These are phyloP conservation scores for Fraxinus dipetala DNA, from an alignment of 305 asterid genomes.

Conservation along the genomic window DNA sequence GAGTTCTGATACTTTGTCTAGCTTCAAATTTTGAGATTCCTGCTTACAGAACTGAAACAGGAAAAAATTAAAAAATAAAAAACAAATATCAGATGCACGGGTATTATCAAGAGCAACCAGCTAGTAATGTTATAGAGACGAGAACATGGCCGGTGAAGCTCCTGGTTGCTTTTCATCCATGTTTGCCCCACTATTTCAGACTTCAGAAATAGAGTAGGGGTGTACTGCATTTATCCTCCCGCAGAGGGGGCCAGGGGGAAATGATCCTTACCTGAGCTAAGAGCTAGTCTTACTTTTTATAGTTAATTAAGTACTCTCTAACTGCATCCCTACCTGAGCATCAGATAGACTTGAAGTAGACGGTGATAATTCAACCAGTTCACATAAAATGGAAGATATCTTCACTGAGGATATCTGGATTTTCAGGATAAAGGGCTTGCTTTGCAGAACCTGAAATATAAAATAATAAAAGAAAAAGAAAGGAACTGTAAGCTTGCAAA, in stretches of 20 bases:
- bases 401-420: conserved; percentile 55
- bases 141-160: neutral
- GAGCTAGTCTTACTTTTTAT: neutral
- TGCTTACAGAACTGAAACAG: conserved; percentile 45
- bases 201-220: neutral
- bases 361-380: conserved; percentile 44
- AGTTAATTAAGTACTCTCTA: neutral
- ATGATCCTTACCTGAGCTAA: neutral
- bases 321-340: conserved; percentile 47
- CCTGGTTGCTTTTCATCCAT: neutral
- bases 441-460: conserved; percentile 56
- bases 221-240: neutral
- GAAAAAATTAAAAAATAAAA: conserved; percentile 15
- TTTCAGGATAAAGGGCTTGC: conserved; percentile 57
- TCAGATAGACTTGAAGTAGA: conserved; percentile 39
- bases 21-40: conserved; percentile 55
- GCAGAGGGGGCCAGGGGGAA: neutral
- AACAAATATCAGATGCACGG: neutral
- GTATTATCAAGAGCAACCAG: neutral
- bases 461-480: neutral
- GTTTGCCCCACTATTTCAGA: neutral
- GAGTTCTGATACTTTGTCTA: conserved; percentile 46
- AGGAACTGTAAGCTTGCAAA: conserved; percentile 2
- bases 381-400: conserved; percentile 46
- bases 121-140: neutral